Conservation (phyloP, 164 flowering plant species). For the Echeveria elegans region DNA sequence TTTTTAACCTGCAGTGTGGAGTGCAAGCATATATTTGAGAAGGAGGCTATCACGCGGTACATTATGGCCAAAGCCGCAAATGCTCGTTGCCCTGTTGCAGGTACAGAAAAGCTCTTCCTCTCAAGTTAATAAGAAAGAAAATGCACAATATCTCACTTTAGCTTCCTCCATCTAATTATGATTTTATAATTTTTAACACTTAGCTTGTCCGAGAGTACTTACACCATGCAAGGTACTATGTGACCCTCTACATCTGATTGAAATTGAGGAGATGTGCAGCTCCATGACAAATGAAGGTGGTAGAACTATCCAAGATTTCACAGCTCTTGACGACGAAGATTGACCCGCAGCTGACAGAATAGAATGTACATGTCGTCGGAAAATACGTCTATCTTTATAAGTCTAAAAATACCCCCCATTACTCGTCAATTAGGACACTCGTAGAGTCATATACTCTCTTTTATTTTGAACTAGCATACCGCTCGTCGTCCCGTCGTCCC, state of each 20-base stretch:
- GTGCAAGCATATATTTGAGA: slow-evolving; percentile 92
- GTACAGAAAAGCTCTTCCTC: slow-evolving; percentile 29
- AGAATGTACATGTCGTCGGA: not conserved
- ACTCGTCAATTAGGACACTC: too few relatives aligned
- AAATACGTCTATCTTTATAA: too few relatives aligned
- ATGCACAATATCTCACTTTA: not conserved
- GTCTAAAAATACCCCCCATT: too few relatives aligned
- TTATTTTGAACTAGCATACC: too few relatives aligned
- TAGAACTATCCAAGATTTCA: slow-evolving; percentile 57
- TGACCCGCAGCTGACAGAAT: not conserved
- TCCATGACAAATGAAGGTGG: slow-evolving; percentile 30
- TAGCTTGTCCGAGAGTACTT: slow-evolving; percentile 68
- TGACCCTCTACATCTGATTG: slow-evolving; percentile 56
- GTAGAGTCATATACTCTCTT: too few relatives aligned
- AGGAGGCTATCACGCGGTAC: slow-evolving; percentile 45
- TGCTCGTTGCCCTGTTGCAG: slow-evolving; percentile 65
- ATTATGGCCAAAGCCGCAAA: slow-evolving; percentile 26
- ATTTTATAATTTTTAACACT: slow-evolving; percentile 4
- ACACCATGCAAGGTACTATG: slow-evolving; percentile 37
- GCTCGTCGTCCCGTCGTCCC: too few relatives aligned
- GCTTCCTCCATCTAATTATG: not conserved
- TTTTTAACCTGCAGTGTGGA: slow-evolving; percentile 37
- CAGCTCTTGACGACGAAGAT: slow-evolving; percentile 39
- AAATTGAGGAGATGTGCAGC: slow-evolving; percentile 65
- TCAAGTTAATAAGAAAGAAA: not conserved